A percentile compares a stretch with the other conserved stretches of the same genome.
These are phyloP conservation scores for Boletus barrowsii DNA, from an alignment of 768 basidiomycete genomes.

Conservation along the genomic window DNA sequence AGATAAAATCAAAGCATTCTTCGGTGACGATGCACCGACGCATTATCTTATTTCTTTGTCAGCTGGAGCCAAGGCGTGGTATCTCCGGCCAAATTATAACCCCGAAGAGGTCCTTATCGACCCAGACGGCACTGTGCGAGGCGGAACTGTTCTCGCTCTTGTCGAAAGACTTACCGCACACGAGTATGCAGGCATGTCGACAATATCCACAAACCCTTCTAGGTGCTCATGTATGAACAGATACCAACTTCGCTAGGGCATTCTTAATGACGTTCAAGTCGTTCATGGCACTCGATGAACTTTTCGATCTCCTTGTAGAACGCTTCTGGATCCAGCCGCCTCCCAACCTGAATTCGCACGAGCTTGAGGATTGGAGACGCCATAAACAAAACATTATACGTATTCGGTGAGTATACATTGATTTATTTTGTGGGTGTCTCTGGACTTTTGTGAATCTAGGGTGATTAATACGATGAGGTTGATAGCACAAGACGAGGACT, in stretches of 20 bases:
- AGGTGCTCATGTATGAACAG: constrained; percentile 27
- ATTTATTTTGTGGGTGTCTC: background rate
- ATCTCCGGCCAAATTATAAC: constrained; percentile 53
- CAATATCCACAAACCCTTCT: background rate
- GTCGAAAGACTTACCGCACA: constrained; percentile 68
- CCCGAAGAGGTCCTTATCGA: constrained; percentile 59
- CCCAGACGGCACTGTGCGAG: constrained; percentile 60
- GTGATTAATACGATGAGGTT: constrained; percentile 64
- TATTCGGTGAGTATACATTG: constrained; percentile 42
- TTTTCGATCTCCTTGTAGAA: constrained; percentile 52
- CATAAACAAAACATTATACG: constrained; percentile 59
- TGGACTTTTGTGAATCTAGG: constrained; percentile 28
- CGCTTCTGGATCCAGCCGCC: constrained; percentile 60
- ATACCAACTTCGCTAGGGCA: constrained; percentile 54
- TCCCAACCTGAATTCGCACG: constrained; percentile 36
- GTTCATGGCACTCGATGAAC: constrained; percentile 52
- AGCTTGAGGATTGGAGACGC: constrained; percentile 53
- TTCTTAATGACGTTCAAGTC: constrained; percentile 72
- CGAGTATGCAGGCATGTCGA: constrained; percentile 50
- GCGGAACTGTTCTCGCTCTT: constrained; percentile 58
- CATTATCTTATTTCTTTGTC: constrained; percentile 39
- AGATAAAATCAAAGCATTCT: constrained; percentile 47
- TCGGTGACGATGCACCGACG: constrained; percentile 51
- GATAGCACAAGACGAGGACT: constrained; percentile 54
- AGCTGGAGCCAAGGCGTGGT: constrained; percentile 52